Evolutionary conservation across 2,329 filamentous ascomycete genomes (phyloP), one percentile per base, ranked within the genome.

Genomic region (Calcarisporium arbuscula): DNA sequence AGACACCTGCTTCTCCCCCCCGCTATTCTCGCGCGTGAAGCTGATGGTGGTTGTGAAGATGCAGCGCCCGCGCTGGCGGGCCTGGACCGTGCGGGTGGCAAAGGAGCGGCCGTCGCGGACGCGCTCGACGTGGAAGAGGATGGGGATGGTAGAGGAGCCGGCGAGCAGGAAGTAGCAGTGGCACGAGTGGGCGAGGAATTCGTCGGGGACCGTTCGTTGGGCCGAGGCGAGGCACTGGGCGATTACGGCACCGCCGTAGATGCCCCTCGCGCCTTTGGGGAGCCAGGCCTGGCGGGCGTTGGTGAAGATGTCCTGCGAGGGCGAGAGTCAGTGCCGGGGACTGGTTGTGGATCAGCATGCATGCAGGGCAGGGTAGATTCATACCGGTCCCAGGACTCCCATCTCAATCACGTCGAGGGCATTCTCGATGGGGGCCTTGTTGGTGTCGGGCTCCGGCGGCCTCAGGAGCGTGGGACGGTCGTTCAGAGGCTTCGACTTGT

Each of bases 111-210:
- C 92, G 55, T 94, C 87, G 36, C 92, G 82, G 30, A 98, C 87
- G 34, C 85, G 77, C 66, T 96, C 92, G 30, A 98, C 92, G 56
- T 95, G 86, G 66, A 95, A 96, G 42, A 95, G 72, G 46, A 96
- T 84, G 20, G 92, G 90, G 14, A 92, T 82, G 40, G 83, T 77
- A 10, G 78, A 72, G 53, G 90, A 85, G 19, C 92, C 92, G 5
- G 90, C 89, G 3, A 96, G 79, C 21, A 98, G 80, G 60, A 98
- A 98, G 68, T 96, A 98, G 74, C 92, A 96, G 72, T 98, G 92
- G 84, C 94, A 95, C 54, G 83, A 90, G 68, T 98, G 92, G 32
- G 92, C 79, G 40, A 80, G 75, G 61, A 95, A 95, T 55, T 85
- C 71, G 18, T 68, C 58, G 0, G 83, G 82, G 3, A 98, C 85